Base-by-base conservation (phyloP, 164 flowering plant species). In the Tetracentron sinense region DNA sequence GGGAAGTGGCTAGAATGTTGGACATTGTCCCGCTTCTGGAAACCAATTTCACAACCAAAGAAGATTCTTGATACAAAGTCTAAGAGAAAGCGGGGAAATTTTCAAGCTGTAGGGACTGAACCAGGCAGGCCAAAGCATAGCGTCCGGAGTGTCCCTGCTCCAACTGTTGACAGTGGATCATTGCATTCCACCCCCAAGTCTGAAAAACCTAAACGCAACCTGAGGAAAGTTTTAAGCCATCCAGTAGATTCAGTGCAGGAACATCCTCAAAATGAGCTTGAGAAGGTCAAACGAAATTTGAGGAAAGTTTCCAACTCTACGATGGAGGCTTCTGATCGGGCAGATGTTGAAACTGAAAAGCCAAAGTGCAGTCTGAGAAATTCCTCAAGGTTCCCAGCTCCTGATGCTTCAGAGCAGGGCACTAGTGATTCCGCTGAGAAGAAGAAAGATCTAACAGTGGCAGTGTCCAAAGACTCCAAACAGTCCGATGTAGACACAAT, bases 1-100 rank as follows among this genome's bases (percentile, higher is more conserved):
- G 73, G 71, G 80, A 76, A 53, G 67, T 92, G 98, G 98, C 81
- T 92, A 55, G 90, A 83, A 53, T 88, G 96, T 56, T 92, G 98
- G 98, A 79, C 92, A 26, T 61, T 58, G 35, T 75, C 81, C 22
- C 65, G 64, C 60, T 82, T 81, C 50, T 82, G 93, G 93, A 78
- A 72, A 59, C 80, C 90, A 20, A 69, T 68, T 67, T 19, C 75
- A 28, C 78, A 54, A 63, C 71, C 81, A 28, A 79, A 72, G 72
- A 84, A 68, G 60, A 63, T 25, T 26, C 19, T 17, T 29, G 71
- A 59, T 38, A 67, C 80, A 16, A 80, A 81, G 71, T 42, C 79
- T 31, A 80, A 72, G 48, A 64, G 58, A 54, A 89, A 83, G 75
- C 80, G 50, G 29, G 71, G 62, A n/a, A n/a, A n/a, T n/a, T n/a